Evolutionary conservation across 2,329 filamentous ascomycete species (phyloP).

Genomic region (Madurella mycetomatis): DNA sequence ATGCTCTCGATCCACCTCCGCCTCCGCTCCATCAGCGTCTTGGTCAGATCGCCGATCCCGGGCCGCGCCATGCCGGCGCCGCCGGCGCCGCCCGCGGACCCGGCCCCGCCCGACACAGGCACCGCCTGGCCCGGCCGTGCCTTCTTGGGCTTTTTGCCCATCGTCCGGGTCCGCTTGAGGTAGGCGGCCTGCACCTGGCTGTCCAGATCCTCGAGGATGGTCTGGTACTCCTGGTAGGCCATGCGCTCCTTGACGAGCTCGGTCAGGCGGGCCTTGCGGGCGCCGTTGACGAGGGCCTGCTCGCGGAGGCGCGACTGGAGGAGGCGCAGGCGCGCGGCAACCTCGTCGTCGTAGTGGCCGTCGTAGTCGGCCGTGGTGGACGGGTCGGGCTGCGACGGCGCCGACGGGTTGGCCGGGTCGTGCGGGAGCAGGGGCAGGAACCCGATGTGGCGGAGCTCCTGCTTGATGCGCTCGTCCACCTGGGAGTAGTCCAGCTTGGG

Average conservation of each 20-base stretch:
- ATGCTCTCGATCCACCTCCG: conserved; percentile 88
- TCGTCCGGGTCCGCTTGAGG: conserved; percentile 87
- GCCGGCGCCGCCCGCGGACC: conserved; percentile 44
- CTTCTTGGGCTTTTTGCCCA: conserved; percentile 91
- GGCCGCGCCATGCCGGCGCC: conserved; percentile 63
- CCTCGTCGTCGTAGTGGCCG: conserved; percentile 87
- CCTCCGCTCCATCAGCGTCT: conserved; percentile 87
- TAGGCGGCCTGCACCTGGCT: conserved; percentile 92
- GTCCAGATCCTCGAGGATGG: conserved; percentile 94
- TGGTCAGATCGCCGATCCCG: conserved; percentile 84
- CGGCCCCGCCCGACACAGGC: conserved; percentile 8
- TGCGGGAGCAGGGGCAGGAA: conserved; percentile 57
- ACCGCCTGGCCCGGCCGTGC: conserved; percentile 64
- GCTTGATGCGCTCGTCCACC: conserved; percentile 85
- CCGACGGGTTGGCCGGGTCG: conserved; percentile 19
- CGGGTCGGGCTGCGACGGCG: conserved; percentile 29
- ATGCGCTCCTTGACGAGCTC: conserved; percentile 89
- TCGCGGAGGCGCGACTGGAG: conserved; percentile 79
- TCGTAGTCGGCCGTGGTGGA: conserved; percentile 66
- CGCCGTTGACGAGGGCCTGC: conserved; percentile 82
- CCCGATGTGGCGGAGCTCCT: conserved; percentile 86
- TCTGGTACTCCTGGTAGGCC: conserved; percentile 94
- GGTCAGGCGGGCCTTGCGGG: conserved; percentile 78
- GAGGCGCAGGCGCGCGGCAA: conserved; percentile 81
- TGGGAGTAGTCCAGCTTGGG: conserved; percentile 77